phyloP scores from a whole-genome alignment of 345 rosid species.

The Excoecaria agallocha region DNA sequence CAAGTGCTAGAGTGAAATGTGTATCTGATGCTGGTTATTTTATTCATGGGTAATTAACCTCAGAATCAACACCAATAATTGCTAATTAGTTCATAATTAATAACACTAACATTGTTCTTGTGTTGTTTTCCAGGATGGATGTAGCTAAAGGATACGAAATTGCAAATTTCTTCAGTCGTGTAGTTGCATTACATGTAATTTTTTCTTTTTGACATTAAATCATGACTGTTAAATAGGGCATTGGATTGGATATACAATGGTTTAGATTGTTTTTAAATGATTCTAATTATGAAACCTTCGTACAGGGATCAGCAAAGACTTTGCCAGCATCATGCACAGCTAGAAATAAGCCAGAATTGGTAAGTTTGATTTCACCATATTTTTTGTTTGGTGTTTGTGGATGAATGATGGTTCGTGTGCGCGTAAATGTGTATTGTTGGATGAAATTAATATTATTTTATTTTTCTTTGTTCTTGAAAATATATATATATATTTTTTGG shows the following conservation, averaged over 20 bases:
- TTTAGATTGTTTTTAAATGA: not conserved
- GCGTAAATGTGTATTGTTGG: too few species aligned
- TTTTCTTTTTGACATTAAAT: not conserved
- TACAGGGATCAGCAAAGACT: conserved; percentile 80
- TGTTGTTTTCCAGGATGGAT: conserved; percentile 55
- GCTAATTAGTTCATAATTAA: too few species aligned
- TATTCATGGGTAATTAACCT: conserved; percentile 52
- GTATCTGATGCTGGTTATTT: conserved; percentile 93
- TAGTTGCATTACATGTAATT: conserved; percentile 77
- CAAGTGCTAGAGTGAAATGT: conserved; percentile 76
- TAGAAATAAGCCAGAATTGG: conserved; percentile 62
- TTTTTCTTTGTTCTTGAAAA: not conserved
- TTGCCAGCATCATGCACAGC: conserved; percentile 81
- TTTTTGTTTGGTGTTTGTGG: too few species aligned
- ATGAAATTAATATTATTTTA: too few species aligned
- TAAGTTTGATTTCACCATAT: too few species aligned
- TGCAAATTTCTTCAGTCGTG: conserved; percentile 55
- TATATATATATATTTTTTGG: not conserved
- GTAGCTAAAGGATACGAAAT: conserved; percentile 61
- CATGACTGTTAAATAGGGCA: too few species aligned
- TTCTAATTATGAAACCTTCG: not conserved
- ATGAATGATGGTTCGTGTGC: too few species aligned
- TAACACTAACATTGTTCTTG: not conserved
- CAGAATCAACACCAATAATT: not conserved
- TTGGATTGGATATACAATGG: too few species aligned